These are phyloP conservation scores for Apiospora rasikravindrae DNA, from an alignment of 2,329 filamentous ascomycete species.

Conservation along the genomic window DNA sequence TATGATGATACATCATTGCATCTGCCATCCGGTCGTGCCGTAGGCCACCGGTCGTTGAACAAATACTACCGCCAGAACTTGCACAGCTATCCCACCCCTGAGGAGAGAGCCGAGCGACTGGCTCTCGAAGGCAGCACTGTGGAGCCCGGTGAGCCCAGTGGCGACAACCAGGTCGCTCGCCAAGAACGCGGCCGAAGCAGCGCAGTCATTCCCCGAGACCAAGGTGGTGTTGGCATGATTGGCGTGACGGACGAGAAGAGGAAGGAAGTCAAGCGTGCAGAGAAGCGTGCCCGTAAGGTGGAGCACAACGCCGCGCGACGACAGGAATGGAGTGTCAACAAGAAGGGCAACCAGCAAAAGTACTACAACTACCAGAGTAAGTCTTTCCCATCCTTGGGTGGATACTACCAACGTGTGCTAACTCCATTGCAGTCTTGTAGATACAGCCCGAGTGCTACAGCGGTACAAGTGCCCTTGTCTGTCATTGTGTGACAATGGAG, in stretches of 20 bases:
- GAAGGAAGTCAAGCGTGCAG: conserved; percentile 66
- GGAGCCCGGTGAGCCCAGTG: conserved; percentile 6
- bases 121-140: conserved; percentile 56
- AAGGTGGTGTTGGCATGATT: conserved; percentile 77
- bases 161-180: conserved; percentile 38
- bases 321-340: conserved; percentile 74
- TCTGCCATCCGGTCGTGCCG: conserved; percentile 85
- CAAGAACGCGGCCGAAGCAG: conserved; percentile 52
- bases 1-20: conserved; percentile 94
- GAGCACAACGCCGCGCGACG: conserved; percentile 66
- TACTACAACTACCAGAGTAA: conserved; percentile 57
- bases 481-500: background rate
- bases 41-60: conserved; percentile 86
- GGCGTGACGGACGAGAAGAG: conserved; percentile 80
- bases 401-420: background rate
- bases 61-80: conserved; percentile 94
- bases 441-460: background rate
- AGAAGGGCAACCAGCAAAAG: conserved; percentile 75
- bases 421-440: conserved; percentile 16
- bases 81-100: conserved; percentile 77
- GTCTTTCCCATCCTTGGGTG: background rate
- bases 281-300: conserved; percentile 71
- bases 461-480: background rate
- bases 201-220: conserved; percentile 68
- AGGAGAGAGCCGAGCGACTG: conserved; percentile 74